Conservation (phyloP, 768 basidiomycete species). For the Lactarius trivialis region DNA sequence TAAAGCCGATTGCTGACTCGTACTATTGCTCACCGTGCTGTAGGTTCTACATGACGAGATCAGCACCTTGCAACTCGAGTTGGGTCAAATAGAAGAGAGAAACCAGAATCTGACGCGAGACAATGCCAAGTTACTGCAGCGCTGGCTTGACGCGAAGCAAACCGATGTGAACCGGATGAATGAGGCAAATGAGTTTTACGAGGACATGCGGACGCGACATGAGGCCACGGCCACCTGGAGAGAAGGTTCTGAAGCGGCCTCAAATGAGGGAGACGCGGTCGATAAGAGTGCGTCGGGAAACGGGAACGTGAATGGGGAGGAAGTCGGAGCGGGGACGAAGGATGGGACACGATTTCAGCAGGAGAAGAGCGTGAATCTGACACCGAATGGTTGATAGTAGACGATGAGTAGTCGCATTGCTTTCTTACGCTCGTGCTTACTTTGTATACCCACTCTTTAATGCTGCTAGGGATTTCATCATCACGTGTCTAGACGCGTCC, state of each 20-base stretch:
- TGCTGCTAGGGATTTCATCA: slow-evolving; percentile 9
- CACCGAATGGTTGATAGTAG: slow-evolving; percentile 86
- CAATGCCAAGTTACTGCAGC: slow-evolving; percentile 90
- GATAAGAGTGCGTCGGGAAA: slow-evolving; percentile 56
- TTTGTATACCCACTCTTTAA: slow-evolving; percentile 12
- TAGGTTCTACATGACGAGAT: slow-evolving; percentile 95
- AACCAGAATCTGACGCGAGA: slow-evolving; percentile 85
- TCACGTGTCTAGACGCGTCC: slow-evolving; percentile 21
- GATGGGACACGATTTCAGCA: slow-evolving; percentile 69
- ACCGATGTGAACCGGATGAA: slow-evolving; percentile 92
- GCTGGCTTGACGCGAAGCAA: slow-evolving; percentile 96
- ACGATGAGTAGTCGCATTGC: slow-evolving; percentile 30
- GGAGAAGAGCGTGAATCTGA: slow-evolving; percentile 70
- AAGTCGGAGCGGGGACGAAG: slow-evolving; percentile 46
- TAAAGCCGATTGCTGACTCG: background rate
- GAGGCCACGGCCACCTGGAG: slow-evolving; percentile 56
- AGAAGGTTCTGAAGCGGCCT: slow-evolving; percentile 32
- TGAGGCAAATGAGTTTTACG: slow-evolving; percentile 84
- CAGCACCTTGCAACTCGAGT: slow-evolving; percentile 83
- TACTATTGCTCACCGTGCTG: background rate
- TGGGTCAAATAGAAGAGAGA: slow-evolving; percentile 81
- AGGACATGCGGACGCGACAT: slow-evolving; percentile 74
- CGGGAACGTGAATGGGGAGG: slow-evolving; percentile 49
- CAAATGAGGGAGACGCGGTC: slow-evolving; percentile 23
- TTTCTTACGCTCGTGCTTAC: slow-evolving; percentile 13